A percentile compares a stretch with the other conserved stretches of the same genome.
Conservation (phyloP, 2,329 filamentous ascomycete species). For the Pseudogymnoascus sp. region DNA sequence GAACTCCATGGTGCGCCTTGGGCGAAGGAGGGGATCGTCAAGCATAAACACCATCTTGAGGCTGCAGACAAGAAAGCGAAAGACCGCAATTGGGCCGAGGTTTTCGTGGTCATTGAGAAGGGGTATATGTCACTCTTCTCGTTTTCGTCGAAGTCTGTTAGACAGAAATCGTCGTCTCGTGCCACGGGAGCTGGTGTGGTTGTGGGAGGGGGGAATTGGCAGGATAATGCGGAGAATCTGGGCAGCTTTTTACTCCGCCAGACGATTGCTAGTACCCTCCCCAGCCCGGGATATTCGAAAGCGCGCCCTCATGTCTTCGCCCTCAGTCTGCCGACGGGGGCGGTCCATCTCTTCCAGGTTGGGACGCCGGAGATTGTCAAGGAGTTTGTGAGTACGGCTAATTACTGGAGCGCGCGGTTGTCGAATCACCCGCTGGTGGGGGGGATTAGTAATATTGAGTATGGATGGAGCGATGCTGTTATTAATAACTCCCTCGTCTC, state of each 20-base stretch:
- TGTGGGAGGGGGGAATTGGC: slow-evolving; percentile 93
- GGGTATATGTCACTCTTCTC: slow-evolving; percentile 92
- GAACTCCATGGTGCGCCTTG: slow-evolving; percentile 91
- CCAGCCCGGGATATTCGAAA: slow-evolving; percentile 87
- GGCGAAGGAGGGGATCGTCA: slow-evolving; percentile 93
- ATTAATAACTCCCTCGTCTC: slow-evolving; percentile 44
- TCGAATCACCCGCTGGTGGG: slow-evolving; percentile 90
- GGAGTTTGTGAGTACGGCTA: slow-evolving; percentile 89
- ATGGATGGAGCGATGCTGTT: slow-evolving; percentile 85
- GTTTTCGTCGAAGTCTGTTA: slow-evolving; percentile 73
- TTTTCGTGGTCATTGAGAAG: slow-evolving; percentile 93
- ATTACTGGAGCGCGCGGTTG: slow-evolving; percentile 93
- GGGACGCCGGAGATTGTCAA: slow-evolving; percentile 90
- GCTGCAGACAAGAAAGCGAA: slow-evolving; percentile 84
- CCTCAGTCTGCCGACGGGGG: slow-evolving; percentile 80
- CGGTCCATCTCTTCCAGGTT: slow-evolving; percentile 96
- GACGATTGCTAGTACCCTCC: slow-evolving; percentile 82
- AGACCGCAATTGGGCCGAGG: slow-evolving; percentile 88
- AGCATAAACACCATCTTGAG: slow-evolving; percentile 94
- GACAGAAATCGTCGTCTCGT: slow-evolving; percentile 52
- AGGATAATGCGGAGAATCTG: slow-evolving; percentile 85
- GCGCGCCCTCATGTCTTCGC: slow-evolving; percentile 89
- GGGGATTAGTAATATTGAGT: slow-evolving; percentile 93
- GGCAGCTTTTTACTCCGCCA: slow-evolving; percentile 83
- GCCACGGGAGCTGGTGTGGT: slow-evolving; percentile 49